Base-by-base conservation (phyloP, 805 yeast species). In the Kodamaea sagamina region DNA sequence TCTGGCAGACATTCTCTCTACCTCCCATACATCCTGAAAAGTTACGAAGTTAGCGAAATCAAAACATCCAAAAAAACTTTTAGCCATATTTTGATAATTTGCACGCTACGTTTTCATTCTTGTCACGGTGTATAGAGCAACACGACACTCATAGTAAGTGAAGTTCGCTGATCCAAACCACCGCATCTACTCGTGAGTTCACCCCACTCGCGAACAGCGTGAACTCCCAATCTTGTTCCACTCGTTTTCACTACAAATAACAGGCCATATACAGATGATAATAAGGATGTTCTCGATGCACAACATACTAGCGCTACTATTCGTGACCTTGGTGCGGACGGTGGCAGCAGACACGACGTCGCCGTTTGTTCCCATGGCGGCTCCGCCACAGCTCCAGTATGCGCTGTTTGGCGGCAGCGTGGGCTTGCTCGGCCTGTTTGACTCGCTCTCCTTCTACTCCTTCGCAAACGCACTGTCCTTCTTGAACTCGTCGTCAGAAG, bases 361-460 rank as follows among this genome's bases (percentile, higher is more conserved):
- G n/a, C 21, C 37, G 26, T 22, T 36, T 19, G 32, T 41, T 2
- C 44, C 44, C 11, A n/a, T 41, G 25, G 32, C 43, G 7, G 31
- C 25, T 21, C 25, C 32, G 16, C 62, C 71, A 12, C 45, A 46
- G 11, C 42, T 67, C 15, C 47, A 62, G 34, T 62, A 51, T 36
- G 36, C 48, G 13, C 41, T 49, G 16, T 44, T 64, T 34, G 72
- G 71, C 3, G 55, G 56, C n/a, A 47, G 49, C 34, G 32, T 67
- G 24, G 69, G 71, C 5, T 32, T 67, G 13, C 57, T 64, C 42
- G 72, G 72, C 4, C 46, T 52, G 15, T 67, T 59, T 45, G 47
- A 61, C 19, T 55, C 64, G 6, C 40, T 65, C 21, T 59, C 68
- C 3, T 50, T 57, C 39, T 67, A 65, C 43, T 39, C 52, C n/a